Evolutionary conservation across 345 rosid species (phyloP), one percentile per base, ranked within the genome.

Genomic region (Hibiscus syriacus): DNA sequence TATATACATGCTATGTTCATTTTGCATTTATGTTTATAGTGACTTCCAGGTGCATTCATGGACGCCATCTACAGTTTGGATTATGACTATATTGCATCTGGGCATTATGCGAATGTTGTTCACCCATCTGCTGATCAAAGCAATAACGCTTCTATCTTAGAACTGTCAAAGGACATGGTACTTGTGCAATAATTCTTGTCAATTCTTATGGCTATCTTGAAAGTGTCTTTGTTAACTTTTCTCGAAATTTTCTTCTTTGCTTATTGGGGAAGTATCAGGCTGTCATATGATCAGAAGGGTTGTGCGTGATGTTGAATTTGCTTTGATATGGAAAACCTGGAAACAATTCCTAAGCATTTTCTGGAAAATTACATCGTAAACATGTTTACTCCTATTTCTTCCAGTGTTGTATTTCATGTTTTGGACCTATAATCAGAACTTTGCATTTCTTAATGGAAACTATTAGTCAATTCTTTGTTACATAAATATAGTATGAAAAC

Each of bases 31-130:
- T 66, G 55, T 68, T 41, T 17, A 16, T 55, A n/a, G 13, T 73
- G 70, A 59, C 43, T 61, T 74, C 52, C 77, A 93, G 98, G 98
- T 61, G 94, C 92, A 25, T 88, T 93, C 81, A 80, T 93, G 86
- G 94, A 93, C 60, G 94, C 97, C 61, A 87, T 88, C 70, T 81
- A 70, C 71, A 74, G 63, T 58, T 77, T 85, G 90, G 76, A 83
- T 72, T 89, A 83, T 72, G 91, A 90, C 74, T 89, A 78, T 61
- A 56, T 93, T 73, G 97, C 94, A 50, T 90, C 96, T 72, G 97
- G 98, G 64, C 96, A 90, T 71, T 93, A 93, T 77, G 97, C 97
- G 32, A 87, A 76, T 53, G 92, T 89, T 50, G 68, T 90, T 25
- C 98, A 88, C 58, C 90, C 92, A 50, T 58, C 84, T 41, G 59